These are phyloP conservation scores for Paecilomyces variotii DNA, from an alignment of 2,329 filamentous ascomycete species.

Conservation along the genomic window DNA sequence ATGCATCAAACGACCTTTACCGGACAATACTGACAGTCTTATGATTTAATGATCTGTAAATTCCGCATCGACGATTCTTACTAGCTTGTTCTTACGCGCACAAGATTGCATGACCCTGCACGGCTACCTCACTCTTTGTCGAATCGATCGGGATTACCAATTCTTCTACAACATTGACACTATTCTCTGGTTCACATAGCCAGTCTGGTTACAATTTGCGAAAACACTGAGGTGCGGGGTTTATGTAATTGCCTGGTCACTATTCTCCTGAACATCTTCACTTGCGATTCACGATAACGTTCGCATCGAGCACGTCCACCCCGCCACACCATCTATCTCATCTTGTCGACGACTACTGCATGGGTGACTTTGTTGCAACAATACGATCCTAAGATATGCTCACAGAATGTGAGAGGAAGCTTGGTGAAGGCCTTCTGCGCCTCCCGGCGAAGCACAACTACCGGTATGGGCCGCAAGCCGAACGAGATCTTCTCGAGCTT, in stretches of 20 bases:
- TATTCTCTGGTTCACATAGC: neutral
- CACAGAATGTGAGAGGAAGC: constrained; percentile 61
- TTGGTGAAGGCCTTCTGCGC: constrained; percentile 73
- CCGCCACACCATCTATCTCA: neutral
- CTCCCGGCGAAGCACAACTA: constrained; percentile 66
- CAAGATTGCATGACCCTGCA: neutral
- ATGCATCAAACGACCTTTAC: neutral
- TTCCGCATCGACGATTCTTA: neutral
- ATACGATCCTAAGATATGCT: constrained; percentile 32
- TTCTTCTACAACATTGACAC: neutral
- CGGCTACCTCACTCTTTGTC: neutral
- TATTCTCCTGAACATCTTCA: neutral
- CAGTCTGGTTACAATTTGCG: neutral
- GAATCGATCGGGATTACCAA: neutral
- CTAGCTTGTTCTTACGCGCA: neutral
- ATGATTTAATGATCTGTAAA: neutral
- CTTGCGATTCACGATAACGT: neutral
- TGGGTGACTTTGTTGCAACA: constrained; percentile 14
- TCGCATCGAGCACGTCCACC: neutral
- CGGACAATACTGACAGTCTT: neutral
- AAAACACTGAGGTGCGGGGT: neutral
- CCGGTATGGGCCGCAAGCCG: constrained; percentile 66
- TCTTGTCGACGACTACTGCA: constrained; percentile 13
- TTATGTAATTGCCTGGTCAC: neutral
- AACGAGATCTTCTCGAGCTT: constrained; percentile 62